A percentile compares a stretch with the other conserved stretches of the same genome.
phyloP scores from a whole-genome alignment of 768 basidiomycete genomes.

The Trametes meyenii region DNA sequence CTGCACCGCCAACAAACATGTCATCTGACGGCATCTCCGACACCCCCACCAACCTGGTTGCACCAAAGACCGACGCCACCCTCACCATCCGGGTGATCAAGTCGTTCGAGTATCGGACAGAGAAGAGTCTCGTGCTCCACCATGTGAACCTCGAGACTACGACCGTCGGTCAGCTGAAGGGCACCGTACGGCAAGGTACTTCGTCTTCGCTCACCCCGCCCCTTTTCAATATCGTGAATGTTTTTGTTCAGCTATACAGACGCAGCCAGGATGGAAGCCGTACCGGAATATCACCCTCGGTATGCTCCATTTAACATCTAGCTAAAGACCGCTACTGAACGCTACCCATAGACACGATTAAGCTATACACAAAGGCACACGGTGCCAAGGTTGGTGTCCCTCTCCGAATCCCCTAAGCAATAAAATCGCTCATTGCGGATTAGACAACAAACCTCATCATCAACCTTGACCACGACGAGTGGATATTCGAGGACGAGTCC shows the following conservation, averaged over 20 bases:
- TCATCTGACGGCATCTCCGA: conserved; percentile 40
- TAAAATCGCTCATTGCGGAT: neutral
- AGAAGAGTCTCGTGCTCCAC: conserved; percentile 83
- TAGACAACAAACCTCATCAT: conserved; percentile 98
- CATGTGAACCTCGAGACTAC: conserved; percentile 75
- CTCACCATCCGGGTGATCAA: conserved; percentile 94
- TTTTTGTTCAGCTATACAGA: conserved; percentile 61
- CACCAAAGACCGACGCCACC: conserved; percentile 75
- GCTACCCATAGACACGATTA: conserved; percentile 74
- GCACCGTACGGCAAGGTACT: conserved; percentile 65
- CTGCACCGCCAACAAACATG: conserved; percentile 8
- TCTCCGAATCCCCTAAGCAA: neutral
- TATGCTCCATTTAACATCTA: conserved; percentile 32
- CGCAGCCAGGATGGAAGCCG: conserved; percentile 84
- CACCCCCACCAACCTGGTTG: conserved; percentile 62
- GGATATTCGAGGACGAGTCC: conserved; percentile 76
- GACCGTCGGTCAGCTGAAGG: conserved; percentile 82
- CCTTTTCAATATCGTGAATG: neutral
- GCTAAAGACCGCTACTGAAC: neutral
- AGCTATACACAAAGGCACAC: conserved; percentile 93
- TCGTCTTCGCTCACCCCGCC: neutral
- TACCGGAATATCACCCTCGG: conserved; percentile 77
- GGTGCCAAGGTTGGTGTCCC: conserved; percentile 75
- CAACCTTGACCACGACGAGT: conserved; percentile 94
- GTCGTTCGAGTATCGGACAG: conserved; percentile 90